Evolutionary conservation across 2,329 filamentous ascomycete genomes (phyloP).

Genomic region (Colletotrichum theobromicola): DNA sequence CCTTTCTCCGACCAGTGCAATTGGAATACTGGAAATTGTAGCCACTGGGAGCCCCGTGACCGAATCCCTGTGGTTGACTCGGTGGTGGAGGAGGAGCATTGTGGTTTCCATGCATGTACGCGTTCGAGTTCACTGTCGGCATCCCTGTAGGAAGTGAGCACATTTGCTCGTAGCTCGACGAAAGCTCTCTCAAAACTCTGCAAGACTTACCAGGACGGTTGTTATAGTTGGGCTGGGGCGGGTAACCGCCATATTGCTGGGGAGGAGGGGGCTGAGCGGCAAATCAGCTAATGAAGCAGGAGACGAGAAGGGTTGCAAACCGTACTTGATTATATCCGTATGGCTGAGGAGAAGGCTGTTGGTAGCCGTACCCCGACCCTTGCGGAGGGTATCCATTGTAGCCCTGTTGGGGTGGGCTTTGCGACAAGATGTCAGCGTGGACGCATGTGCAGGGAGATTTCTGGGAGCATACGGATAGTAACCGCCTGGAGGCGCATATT

Average conservation of each 20-base stretch:
- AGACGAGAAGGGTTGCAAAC: not conserved
- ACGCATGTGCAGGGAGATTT: conserved; percentile 26
- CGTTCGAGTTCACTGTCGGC: conserved; percentile 53
- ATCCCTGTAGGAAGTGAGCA: conserved; percentile 35
- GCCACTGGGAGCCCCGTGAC: conserved; percentile 77
- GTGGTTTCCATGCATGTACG: conserved; percentile 62
- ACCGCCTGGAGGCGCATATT: conserved; percentile 42
- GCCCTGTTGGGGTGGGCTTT: conserved; percentile 43
- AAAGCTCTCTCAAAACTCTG: not conserved
- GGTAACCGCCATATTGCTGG: conserved; percentile 49
- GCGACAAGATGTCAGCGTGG: conserved; percentile 27
- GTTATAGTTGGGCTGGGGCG: conserved; percentile 52
- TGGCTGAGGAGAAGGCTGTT: conserved; percentile 55
- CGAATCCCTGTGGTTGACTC: conserved; percentile 72
- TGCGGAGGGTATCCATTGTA: conserved; percentile 53
- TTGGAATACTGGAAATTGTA: conserved; percentile 92
- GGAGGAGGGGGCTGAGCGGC: conserved; percentile 37
- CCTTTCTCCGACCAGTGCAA: conserved; percentile 88
- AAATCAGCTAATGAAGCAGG: conserved; percentile 22
- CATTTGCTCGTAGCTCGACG: not conserved
- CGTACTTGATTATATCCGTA: conserved; percentile 49
- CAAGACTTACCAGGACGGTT: conserved; percentile 50
- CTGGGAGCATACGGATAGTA: conserved; percentile 57
- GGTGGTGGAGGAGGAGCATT: conserved; percentile 71
- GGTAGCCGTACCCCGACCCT: conserved; percentile 48